Conservation (phyloP, 1,284 basidiomycete species). For the Mrakiaceae sp. region DNA sequence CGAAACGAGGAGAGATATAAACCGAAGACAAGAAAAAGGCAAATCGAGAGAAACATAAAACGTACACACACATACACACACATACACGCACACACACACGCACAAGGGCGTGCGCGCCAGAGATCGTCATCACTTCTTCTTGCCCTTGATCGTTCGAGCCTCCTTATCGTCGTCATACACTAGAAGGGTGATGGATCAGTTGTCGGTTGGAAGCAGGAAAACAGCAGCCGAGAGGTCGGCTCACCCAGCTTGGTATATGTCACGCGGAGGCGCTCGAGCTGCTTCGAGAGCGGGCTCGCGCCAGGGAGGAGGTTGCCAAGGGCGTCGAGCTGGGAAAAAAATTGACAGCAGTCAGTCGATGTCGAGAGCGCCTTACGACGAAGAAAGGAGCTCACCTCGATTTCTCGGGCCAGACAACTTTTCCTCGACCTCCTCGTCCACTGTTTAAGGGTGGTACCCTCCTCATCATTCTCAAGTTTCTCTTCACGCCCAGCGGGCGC, state of each 20-base stretch:
- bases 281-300: constrained; percentile 39
- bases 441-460: not conserved
- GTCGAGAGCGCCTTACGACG: not conserved
- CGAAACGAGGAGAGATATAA: constrained; percentile 1
- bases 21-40: not conserved
- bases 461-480: not conserved
- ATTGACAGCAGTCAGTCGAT: not conserved
- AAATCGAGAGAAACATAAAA: not conserved
- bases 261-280: constrained; percentile 5
- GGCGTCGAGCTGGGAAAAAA: constrained; percentile 18
- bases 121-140: constrained; percentile 30
- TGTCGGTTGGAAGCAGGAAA: too few relatives aligned
- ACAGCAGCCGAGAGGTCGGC: constrained; percentile 33
- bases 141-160: constrained; percentile 28
- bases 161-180: too few relatives aligned
- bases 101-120: constrained; percentile 37
- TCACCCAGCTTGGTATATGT: constrained; percentile 27
- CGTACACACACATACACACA: not conserved
- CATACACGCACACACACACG: not conserved
- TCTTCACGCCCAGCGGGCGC: not conserved
- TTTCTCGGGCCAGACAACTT: constrained; percentile 4
- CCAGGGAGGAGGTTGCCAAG: constrained; percentile 20
- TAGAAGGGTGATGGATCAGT: too few relatives aligned
- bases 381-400: too few relatives aligned
- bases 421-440: not conserved